Conservation (phyloP, 2,329 filamentous ascomycete genomes). For the Albophoma yamanashiensis region DNA sequence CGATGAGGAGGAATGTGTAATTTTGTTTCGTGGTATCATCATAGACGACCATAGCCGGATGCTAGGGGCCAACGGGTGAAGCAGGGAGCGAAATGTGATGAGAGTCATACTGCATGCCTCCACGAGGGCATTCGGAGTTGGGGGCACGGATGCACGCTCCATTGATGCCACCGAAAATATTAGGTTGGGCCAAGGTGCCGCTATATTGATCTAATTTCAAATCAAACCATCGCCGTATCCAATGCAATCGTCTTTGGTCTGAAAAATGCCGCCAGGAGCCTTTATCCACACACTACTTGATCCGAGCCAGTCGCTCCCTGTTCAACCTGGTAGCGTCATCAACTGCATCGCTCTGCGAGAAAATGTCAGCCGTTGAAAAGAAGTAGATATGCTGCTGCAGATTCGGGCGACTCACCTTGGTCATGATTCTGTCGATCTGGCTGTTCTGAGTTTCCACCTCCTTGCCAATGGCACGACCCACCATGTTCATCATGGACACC, state of each 20-base stretch:
- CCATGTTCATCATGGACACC: constrained; percentile 59
- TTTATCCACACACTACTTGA: constrained; percentile 22
- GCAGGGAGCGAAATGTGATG: background rate
- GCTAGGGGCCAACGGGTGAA: background rate
- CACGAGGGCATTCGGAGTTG: background rate
- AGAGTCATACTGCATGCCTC: background rate
- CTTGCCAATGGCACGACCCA: constrained; percentile 62
- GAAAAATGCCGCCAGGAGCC: background rate
- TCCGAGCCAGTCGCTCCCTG: constrained; percentile 57
- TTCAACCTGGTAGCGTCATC: constrained; percentile 76
- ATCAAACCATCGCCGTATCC: background rate
- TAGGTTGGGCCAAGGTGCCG: background rate
- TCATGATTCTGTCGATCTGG: constrained; percentile 62
- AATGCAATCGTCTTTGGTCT: background rate
- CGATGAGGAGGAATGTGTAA: no score
- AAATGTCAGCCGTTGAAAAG: constrained; percentile 15
- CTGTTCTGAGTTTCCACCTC: constrained; percentile 72
- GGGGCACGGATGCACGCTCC: background rate
- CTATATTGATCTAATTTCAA: background rate
- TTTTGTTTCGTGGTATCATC: no score
- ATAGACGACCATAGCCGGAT: background rate
- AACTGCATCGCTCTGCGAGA: constrained; percentile 64
- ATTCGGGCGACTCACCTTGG: constrained; percentile 47
- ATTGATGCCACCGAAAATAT: background rate
- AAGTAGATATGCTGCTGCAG: background rate